Base-by-base conservation (phyloP, 2,329 filamentous ascomycete genomes). In the Camptophora hylomeconis region DNA sequence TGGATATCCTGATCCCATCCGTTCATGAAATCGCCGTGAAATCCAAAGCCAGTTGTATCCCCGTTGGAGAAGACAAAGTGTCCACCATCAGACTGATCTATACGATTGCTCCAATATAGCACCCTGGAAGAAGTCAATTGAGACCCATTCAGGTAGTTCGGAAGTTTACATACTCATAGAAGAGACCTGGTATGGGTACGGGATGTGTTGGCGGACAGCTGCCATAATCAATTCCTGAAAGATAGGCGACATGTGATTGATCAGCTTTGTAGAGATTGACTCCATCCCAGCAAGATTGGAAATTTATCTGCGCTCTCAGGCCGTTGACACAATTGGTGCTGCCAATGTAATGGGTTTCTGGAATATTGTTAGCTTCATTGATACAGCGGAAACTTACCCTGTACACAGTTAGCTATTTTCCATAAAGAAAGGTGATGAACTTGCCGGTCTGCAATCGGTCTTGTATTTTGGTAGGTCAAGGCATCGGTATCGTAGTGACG, bases 231-330 rank as follows among this genome's bases (percentile, higher is more conserved):
- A 92, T 77, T 9, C 77, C 61, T 42, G 71, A 67, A 2, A 83
- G 80, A 52, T 84, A 93, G 3, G 76, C 78, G 37, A 93, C 68
- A 49, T 93, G 71, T 17, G 59, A 63, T 54, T 71, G 66, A 45
- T 75, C 60, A 0, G 43, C 17, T 2, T 62, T 58, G 41, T 69
- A 65, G 6, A 58, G 40, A 37, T 76, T 65, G 42, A 71, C 66
- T 28, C 81, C 80, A 45, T 89, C 80, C 78, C 83, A 92, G 68
- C 83, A 93, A 2, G 77, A 83, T 1, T 82, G 81, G 57, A 93
- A 92, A 67, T 82, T 81, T 35, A 92, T 57, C 54, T 93, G 83
- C 20, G 87, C 62, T 28, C 84, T 77, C 26, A 92, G 50, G 34
- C 87, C 87, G 45, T 92, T 69, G 10, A 59, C 57, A 58, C 87